A percentile compares a stretch with the other conserved stretches of the same genome.
Evolutionary conservation across 805 yeast species (phyloP).

Genomic region (Candida ponderosae): DNA sequence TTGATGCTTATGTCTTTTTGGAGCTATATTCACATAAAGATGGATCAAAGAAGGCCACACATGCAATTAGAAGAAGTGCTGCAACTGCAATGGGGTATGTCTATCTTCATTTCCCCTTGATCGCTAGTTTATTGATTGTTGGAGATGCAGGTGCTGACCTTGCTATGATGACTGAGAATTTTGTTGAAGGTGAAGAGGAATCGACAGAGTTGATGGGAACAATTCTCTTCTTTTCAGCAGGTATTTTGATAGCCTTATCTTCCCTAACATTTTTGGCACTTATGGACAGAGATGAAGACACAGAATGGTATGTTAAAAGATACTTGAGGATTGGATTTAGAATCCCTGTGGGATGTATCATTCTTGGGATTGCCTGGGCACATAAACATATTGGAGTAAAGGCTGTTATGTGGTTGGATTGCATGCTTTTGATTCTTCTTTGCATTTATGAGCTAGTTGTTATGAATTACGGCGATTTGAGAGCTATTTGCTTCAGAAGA

Average conservation of each 20-base stretch:
- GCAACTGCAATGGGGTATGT: slow-evolving; percentile 38
- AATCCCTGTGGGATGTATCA: slow-evolving; percentile 30
- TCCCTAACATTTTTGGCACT: slow-evolving; percentile 33
- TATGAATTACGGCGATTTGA: slow-evolving; percentile 7
- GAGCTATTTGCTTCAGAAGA: neutral
- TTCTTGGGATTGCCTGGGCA: slow-evolving; percentile 36
- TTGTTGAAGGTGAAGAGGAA: slow-evolving; percentile 21
- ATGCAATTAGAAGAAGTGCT: slow-evolving; percentile 44
- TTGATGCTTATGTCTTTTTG: slow-evolving; percentile 40
- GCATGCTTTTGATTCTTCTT: slow-evolving; percentile 25
- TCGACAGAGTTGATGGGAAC: slow-evolving; percentile 31
- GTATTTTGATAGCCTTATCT: slow-evolving; percentile 37
- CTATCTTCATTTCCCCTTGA: slow-evolving; percentile 40
- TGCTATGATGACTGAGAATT: slow-evolving; percentile 21
- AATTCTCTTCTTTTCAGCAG: slow-evolving; percentile 45
- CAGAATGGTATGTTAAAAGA: slow-evolving; percentile 23
- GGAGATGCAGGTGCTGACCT: slow-evolving; percentile 55
- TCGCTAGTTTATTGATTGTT: slow-evolving; percentile 42
- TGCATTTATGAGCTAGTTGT: slow-evolving; percentile 30
- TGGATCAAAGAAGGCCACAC: slow-evolving; percentile 39
- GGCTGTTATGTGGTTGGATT: slow-evolving; percentile 34
- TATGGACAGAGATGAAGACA: slow-evolving; percentile 37
- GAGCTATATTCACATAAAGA: slow-evolving; percentile 53
- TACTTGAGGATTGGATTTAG: slow-evolving; percentile 33
- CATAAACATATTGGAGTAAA: slow-evolving; percentile 27